Evolutionary conservation across 2,329 filamentous ascomycete species (phyloP).

Genomic region (Diaporthe sp.): DNA sequence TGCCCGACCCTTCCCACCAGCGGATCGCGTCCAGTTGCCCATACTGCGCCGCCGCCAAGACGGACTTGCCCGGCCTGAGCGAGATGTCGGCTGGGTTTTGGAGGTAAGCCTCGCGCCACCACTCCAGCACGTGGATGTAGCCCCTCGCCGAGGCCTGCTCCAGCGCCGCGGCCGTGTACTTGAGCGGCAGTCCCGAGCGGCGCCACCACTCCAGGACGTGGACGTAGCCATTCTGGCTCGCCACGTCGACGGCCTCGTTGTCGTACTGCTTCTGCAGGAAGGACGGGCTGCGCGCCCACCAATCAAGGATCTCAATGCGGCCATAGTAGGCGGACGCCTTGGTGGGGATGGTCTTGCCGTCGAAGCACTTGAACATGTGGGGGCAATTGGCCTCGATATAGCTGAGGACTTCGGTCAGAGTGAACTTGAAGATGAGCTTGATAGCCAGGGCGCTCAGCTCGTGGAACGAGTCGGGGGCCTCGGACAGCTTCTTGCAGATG

Average conservation of each 20-base stretch:
- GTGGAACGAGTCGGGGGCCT: slow-evolving; percentile 77
- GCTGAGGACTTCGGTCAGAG: slow-evolving; percentile 82
- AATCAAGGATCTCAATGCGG: slow-evolving; percentile 86
- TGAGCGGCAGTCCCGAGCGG: slow-evolving; percentile 80
- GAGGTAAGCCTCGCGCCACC: slow-evolving; percentile 85
- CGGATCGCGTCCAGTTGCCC: slow-evolving; percentile 82
- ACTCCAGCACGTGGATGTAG: slow-evolving; percentile 88
- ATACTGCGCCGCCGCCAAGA: slow-evolving; percentile 86
- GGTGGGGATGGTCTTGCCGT: slow-evolving; percentile 86
- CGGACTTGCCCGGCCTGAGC: slow-evolving; percentile 86
- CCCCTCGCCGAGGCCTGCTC: slow-evolving; percentile 90
- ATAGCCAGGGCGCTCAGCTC: slow-evolving; percentile 85
- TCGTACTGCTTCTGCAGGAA: slow-evolving; percentile 91
- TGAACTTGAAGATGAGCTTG: slow-evolving; percentile 93
- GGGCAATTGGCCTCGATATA: slow-evolving; percentile 74
- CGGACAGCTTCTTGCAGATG: slow-evolving; percentile 81
- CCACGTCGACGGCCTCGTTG: slow-evolving; percentile 86
- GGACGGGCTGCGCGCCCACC: slow-evolving; percentile 88
- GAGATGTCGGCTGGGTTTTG: slow-evolving; percentile 68
- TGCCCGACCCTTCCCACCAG: slow-evolving; percentile 90
- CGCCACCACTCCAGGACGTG: slow-evolving; percentile 92
- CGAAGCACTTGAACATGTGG: slow-evolving; percentile 88
- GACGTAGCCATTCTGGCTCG: slow-evolving; percentile 87
- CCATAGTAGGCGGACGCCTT: slow-evolving; percentile 92
- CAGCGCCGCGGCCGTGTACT: slow-evolving; percentile 88